Evolutionary conservation across 2,329 filamentous ascomycete species (phyloP).

Genomic region (Phialocephala sp.): DNA sequence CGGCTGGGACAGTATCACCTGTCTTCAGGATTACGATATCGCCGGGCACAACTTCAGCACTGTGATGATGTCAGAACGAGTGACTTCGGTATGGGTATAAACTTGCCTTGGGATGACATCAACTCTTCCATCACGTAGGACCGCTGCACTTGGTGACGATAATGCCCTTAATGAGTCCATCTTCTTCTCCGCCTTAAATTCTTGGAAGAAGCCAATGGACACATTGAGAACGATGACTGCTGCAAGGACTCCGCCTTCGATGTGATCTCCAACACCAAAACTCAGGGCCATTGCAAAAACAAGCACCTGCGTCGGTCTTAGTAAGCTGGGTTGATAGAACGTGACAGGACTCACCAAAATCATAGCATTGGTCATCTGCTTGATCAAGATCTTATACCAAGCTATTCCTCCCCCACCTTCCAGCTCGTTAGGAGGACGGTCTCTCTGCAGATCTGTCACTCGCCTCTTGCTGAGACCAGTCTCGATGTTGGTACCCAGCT

Average conservation of each 20-base stretch:
- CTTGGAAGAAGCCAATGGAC: constrained; percentile 63
- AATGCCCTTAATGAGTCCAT: constrained; percentile 61
- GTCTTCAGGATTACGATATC: constrained; percentile 92
- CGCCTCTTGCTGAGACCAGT: constrained; percentile 67
- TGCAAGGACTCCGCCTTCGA: constrained; percentile 63
- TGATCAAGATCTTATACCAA: constrained; percentile 74
- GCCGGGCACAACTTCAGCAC: constrained; percentile 66
- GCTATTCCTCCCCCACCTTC: constrained; percentile 71
- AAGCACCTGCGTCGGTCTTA: constrained; percentile 51
- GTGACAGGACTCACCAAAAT: constrained; percentile 60
- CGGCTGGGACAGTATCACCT: constrained; percentile 94
- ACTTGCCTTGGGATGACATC: constrained; percentile 42
- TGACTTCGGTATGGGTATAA: background rate
- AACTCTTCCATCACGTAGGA: constrained; percentile 60
- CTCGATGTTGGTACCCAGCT: constrained; percentile 68
- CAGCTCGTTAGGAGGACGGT: constrained; percentile 72
- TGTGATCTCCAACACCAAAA: constrained; percentile 60
- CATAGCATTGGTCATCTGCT: constrained; percentile 80
- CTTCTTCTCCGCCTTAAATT: constrained; percentile 64
- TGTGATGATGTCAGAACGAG: constrained; percentile 1
- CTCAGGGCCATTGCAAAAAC: constrained; percentile 46
- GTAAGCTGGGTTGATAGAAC: background rate
- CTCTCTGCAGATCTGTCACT: constrained; percentile 61
- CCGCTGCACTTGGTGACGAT: constrained; percentile 60
- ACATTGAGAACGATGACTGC: constrained; percentile 64